Evolutionary conservation across 164 flowering plant species (phyloP), one percentile per base, ranked within the genome.

Genomic region (Vitis rupestris): DNA sequence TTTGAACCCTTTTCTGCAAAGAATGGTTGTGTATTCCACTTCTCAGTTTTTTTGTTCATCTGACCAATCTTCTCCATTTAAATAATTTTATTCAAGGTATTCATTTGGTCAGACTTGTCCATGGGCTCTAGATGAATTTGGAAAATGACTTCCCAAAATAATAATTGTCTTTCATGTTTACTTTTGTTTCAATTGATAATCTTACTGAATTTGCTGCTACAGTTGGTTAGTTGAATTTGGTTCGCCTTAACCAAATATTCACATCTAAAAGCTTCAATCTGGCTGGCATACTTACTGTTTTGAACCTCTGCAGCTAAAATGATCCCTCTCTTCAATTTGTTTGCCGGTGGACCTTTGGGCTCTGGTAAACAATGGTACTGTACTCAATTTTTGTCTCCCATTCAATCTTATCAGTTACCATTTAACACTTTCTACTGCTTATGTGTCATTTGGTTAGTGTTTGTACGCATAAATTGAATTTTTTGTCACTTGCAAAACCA

Each of bases 321-420:
- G 98, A 86, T 95, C 71, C 98, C 99, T 55, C 80, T 95, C 63
- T 95, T 91, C 83, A 87, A 69, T 88, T 82, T 91, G 99, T 95
- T 93, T 78, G 96, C 98, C 72, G 99, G 99, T 57, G 99, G 98
- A 74, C 97, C 98, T 70, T 64, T 95, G 76, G 98, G 98, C 75
- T 82, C 87, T 65, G 99, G 99, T 74, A 84, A 81, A 68, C 98
- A 95, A 83, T 95, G 99, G 98, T 92, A 85, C 37, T 63, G 54
- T 16, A 11, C 69, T 61, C 15, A 29, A 14, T 53, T 69, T 48
- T 53, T 63, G 30, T 60, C 49, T 54, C 61, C 16, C 61, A 11
- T 8, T 44, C 50, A 50, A 17, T 50, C 15, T 10, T 19, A 50
- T 7, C 23, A 37, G 11, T 10, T 59, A 59, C 27, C 61, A 16